Conservation (phyloP, 345 rosid genomes). For the Eucalyptus curtisii region DNA sequence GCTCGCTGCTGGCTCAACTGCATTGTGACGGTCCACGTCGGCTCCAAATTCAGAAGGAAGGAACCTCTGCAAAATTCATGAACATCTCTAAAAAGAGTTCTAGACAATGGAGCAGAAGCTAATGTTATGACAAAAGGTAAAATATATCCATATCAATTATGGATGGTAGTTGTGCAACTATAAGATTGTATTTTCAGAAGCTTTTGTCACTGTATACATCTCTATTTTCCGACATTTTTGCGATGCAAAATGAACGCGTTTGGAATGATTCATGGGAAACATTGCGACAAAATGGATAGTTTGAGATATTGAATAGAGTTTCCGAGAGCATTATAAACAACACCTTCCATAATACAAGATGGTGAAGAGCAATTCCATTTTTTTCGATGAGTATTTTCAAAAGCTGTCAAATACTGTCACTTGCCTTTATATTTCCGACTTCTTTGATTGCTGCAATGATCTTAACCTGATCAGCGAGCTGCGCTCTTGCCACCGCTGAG, state of each 20-base stretch:
- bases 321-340: neutral
- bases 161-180: neutral
- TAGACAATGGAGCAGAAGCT: neutral
- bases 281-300: neutral
- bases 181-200: neutral
- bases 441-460: conserved; percentile 26
- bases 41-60: conserved; percentile 24
- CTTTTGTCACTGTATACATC: neutral
- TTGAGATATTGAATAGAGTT: neutral
- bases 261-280: neutral
- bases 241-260: neutral
- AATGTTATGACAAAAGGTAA: neutral
- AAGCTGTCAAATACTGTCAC: neutral
- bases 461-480: conserved; percentile 5
- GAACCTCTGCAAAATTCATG: conserved; percentile 6
- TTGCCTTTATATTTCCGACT: conserved; percentile 19
- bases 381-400: neutral
- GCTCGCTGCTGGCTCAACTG: conserved; percentile 8
- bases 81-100: too few species aligned
- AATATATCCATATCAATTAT: neutral
- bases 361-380: neutral
- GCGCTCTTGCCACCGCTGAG: conserved; percentile 1
- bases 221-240: neutral
- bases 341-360: neutral
- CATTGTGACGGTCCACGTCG: conserved; percentile 2